Base-by-base conservation (phyloP, 176 grass and related monocot genomes). In the Triticum timopheevii region DNA sequence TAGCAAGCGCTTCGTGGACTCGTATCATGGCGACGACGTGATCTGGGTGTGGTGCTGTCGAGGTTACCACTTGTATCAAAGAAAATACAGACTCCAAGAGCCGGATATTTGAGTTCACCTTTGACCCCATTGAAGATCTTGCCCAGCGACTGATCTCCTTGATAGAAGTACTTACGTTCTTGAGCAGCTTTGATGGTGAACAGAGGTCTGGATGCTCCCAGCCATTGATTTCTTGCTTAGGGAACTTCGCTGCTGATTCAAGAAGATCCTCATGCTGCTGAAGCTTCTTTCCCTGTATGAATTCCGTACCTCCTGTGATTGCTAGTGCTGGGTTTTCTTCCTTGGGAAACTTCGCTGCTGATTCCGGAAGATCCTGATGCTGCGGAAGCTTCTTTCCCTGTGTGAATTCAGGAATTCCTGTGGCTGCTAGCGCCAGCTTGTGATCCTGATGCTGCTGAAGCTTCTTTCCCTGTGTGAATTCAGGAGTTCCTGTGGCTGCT, bases 191-290 rank as follows among this genome's bases (percentile, higher is more conserved):
- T 63, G 34, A 64, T 17, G 77, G 77, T 5, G 35, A 64, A 42
- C 35, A 64, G n/a, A 80, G 8, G 35, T 62, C 22, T 24, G 58
- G 77, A 64, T 80, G 77, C n/a, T 64, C 77, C 77, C 34, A 80
- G 34, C 77, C 35, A 62, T 80, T 64, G 25, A 28, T 63, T 62
- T 63, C 58, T 80, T 80, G 35, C 77, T 24, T 79, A 61, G 76
- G 77, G 77, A 79, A 79, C 77, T 17, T 61, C 38, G 56, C 34
- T 40, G 22, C 34, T 25, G 56, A 31, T 54, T 76, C 45, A 47
- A 10, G 16, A 17, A 52, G 45, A 76, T 76, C 73, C 25, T 76
- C 16, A 54, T 52, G 56, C 13, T 62, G 33, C 40, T 39, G 56
- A 61, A 61, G 33, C n/a, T 23, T 61, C 50, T 54, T 54, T 54